These are phyloP conservation scores for Nicotiana noctiflora DNA, from an alignment of 257 asterid genomes.

Conservation along the genomic window DNA sequence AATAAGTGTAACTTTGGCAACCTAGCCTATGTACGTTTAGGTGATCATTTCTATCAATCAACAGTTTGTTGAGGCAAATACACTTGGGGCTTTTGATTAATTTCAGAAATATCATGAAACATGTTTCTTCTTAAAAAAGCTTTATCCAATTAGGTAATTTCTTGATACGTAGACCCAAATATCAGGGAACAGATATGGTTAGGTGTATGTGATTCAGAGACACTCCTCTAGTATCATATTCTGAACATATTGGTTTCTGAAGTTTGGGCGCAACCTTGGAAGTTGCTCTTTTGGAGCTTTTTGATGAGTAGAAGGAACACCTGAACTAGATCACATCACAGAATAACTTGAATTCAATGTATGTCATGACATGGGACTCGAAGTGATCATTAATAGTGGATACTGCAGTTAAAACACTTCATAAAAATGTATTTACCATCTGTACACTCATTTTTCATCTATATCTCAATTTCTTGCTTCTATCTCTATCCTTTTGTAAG, in stretches of 20 bases:
- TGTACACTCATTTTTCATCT: background rate
- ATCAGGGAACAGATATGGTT: background rate
- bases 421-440: background rate
- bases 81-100: background rate
- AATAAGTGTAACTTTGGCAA: background rate
- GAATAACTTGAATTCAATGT: background rate
- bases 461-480: background rate
- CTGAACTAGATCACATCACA: background rate
- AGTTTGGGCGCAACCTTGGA: background rate
- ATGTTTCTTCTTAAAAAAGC: background rate
- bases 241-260: background rate
- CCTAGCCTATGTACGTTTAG: background rate
- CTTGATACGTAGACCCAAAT: background rate
- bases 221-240: background rate
- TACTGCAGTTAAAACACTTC: background rate
- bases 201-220: background rate
- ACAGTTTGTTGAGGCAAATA: background rate
- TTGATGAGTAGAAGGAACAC: background rate
- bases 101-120: background rate
- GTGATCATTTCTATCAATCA: background rate
- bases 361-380: background rate
- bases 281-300: background rate
- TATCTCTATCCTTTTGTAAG: constrained; percentile 7
- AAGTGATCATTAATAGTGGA: background rate
- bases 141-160: background rate